Base-by-base conservation (phyloP, 2,329 filamentous ascomycete species). In the Mycosphaerella sp. region DNA sequence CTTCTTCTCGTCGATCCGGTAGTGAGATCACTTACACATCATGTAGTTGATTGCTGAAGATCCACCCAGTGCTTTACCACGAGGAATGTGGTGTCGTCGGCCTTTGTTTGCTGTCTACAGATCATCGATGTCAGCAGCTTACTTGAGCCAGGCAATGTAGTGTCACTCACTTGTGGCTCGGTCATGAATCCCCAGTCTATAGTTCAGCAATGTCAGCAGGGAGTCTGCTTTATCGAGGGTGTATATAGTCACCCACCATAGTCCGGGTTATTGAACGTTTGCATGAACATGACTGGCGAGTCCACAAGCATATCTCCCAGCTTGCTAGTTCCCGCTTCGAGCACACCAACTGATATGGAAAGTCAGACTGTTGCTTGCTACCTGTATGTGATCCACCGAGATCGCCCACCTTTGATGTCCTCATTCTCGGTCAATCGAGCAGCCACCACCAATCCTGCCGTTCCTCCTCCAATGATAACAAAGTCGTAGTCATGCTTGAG, bases 61-160 rank as follows among this genome's bases (percentile, higher is more conserved):
- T 10, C 71, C 71, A 25, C 71, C 71, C 1, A 73, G 59, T 0
- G 65, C 64, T 40, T 68, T 69, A 2, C 70, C 71, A 16, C 60
- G 54, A 17, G 60, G 60, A 14, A 62, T 60, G 46, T 62, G 60
- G 21, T 62, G 58, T 35, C 55, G 41, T 46, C 57, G 55, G 34
- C 48, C 48, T 43, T 58, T 54, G 47, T 59, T 59, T 44, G 48
- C 36, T 34, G 47, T 52, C 54, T 59, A 3, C 37, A 8, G 21
- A 25, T 25, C 4, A 4, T 13, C 6, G 6, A 4, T 4, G 39
- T 53, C 34, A 52, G 46, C 48, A 35, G 25, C 16, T 18, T n/a
- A 7, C 18, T 12, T 17, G 9, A 4, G 21, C 13, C 14, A 14
- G 21, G 21, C 6, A 34, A 6, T n/a, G 18, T 7, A 14, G 32